A percentile compares a stretch with the other conserved stretches of the same genome.
Conservation (phyloP, 2,329 filamentous ascomycete species). For the Fusarium begoniae region DNA sequence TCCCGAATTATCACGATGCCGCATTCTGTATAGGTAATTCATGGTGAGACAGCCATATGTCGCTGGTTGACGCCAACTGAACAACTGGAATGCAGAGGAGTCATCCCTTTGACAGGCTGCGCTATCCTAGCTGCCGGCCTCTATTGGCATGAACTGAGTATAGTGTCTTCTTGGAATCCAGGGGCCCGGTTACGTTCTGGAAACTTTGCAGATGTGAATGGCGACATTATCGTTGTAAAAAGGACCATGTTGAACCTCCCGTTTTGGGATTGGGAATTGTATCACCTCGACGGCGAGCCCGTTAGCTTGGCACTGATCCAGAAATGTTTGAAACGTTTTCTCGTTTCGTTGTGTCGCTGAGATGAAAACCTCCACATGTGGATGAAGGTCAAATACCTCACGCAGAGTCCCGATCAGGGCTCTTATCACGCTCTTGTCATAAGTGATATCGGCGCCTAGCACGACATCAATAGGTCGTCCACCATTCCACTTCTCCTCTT, state of each 20-base stretch:
- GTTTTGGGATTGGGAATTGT: constrained; percentile 51
- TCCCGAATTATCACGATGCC: constrained; percentile 9
- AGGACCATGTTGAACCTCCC: constrained; percentile 63
- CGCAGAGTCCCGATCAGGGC: constrained; percentile 71
- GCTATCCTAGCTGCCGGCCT: background rate
- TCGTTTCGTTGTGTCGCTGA: constrained; percentile 76
- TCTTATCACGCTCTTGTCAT: constrained; percentile 72
- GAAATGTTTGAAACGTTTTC: constrained; percentile 73
- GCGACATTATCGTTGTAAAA: constrained; percentile 70
- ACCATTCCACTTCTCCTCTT: constrained; percentile 63
- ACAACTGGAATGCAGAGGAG: constrained; percentile 38
- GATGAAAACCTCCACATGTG: constrained; percentile 68
- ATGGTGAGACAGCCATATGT: constrained; percentile 15
- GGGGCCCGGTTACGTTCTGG: constrained; percentile 25
- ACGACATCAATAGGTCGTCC: constrained; percentile 67
- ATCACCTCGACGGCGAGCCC: constrained; percentile 55
- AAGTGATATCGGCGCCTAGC: constrained; percentile 81
- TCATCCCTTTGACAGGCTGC: constrained; percentile 6
- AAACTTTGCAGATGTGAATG: constrained; percentile 61
- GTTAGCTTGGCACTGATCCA: constrained; percentile 63
- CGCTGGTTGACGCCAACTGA: constrained; percentile 1
- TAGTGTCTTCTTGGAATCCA: constrained; percentile 8
- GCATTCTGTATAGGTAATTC: constrained; percentile 7
- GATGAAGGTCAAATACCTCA: constrained; percentile 67
- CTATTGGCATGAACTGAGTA: constrained; percentile 1